Evolutionary conservation across 768 basidiomycete species (phyloP).

Genomic region (Rhizopogon salebrosus): DNA sequence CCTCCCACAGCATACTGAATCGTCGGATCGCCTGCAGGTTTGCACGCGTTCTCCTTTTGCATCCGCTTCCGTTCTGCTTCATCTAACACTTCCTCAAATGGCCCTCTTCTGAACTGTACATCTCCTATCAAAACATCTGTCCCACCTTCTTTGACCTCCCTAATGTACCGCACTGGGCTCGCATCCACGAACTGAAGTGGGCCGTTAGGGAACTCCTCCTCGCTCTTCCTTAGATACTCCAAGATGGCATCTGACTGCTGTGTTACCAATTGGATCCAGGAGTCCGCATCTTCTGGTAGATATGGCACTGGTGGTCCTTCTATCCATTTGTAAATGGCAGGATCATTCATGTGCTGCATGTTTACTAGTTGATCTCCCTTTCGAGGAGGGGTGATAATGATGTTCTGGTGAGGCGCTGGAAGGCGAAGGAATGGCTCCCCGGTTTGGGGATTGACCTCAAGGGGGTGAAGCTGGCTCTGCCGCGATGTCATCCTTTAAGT

Average conservation of each 20-base stretch:
- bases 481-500: neutral
- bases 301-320: slow-evolving; percentile 51
- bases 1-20: slow-evolving; percentile 63
- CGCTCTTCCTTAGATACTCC: slow-evolving; percentile 16
- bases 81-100: slow-evolving; percentile 29
- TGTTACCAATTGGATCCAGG: slow-evolving; percentile 28
- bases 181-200: slow-evolving; percentile 32
- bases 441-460: slow-evolving; percentile 35
- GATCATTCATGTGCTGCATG: slow-evolving; percentile 44
- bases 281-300: slow-evolving; percentile 31
- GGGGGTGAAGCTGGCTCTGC: slow-evolving; percentile 27
- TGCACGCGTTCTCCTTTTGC: slow-evolving; percentile 35
- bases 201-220: slow-evolving; percentile 14
- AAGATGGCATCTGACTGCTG: slow-evolving; percentile 18
- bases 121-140: slow-evolving; percentile 49
- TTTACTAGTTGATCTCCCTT: slow-evolving; percentile 33
- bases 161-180: slow-evolving; percentile 45
- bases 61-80: slow-evolving; percentile 30
- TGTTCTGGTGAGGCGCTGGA: slow-evolving; percentile 40
- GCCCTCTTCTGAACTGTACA: slow-evolving; percentile 18
- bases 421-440: slow-evolving; percentile 56
- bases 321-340: slow-evolving; percentile 39
- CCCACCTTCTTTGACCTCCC: slow-evolving; percentile 53
- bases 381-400: slow-evolving; percentile 63
- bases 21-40: slow-evolving; percentile 42